Percentiles rank a stretch among this genome's conserved stretches.
Evolutionary conservation across 768 basidiomycete species (phyloP).

Genomic region (Pleurotus salmoneostramineus): DNA sequence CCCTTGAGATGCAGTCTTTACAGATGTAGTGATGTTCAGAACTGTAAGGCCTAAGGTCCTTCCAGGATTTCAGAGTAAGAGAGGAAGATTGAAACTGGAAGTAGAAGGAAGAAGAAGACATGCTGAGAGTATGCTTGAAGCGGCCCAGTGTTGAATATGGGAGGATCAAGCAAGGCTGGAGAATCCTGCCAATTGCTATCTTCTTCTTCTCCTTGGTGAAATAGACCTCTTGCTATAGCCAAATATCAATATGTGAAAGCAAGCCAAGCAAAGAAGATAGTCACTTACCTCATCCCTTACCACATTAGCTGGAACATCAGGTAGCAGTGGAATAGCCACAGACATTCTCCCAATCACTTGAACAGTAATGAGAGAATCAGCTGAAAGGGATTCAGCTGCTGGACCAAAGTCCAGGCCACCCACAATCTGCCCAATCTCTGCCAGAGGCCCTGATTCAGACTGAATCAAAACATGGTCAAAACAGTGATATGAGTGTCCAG

Average conservation of each 20-base stretch:
- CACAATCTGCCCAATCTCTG: conserved; percentile 49
- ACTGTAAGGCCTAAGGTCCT: conserved; percentile 22
- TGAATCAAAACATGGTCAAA: conserved; percentile 59
- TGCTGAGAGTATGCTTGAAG: conserved; percentile 33
- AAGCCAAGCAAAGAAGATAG: background rate
- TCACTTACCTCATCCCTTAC: conserved; percentile 56
- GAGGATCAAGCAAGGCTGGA: conserved; percentile 47
- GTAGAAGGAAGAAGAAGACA: conserved; percentile 59
- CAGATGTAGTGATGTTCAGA: conserved; percentile 42
- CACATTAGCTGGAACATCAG: conserved; percentile 29
- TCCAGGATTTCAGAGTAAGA: conserved; percentile 34
- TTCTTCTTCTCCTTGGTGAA: conserved; percentile 42
- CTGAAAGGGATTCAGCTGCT: background rate
- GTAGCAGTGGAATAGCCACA: background rate
- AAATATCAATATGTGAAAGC: background rate
- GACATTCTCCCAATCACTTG: background rate
- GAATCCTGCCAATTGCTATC: conserved; percentile 32
- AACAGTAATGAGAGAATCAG: background rate
- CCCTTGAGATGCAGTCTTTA: conserved; percentile 28
- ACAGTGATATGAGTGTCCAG: conserved; percentile 49
- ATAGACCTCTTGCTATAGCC: conserved; percentile 54
- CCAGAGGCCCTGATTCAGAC: conserved; percentile 42
- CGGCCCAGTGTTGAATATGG: conserved; percentile 22
- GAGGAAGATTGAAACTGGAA: conserved; percentile 46
- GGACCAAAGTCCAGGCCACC: conserved; percentile 19